A percentile compares a stretch with the other conserved stretches of the same genome.
Evolutionary conservation across 108 stramenopile species (phyloP).

Genomic region (Pseudonitzschia pungens): DNA sequence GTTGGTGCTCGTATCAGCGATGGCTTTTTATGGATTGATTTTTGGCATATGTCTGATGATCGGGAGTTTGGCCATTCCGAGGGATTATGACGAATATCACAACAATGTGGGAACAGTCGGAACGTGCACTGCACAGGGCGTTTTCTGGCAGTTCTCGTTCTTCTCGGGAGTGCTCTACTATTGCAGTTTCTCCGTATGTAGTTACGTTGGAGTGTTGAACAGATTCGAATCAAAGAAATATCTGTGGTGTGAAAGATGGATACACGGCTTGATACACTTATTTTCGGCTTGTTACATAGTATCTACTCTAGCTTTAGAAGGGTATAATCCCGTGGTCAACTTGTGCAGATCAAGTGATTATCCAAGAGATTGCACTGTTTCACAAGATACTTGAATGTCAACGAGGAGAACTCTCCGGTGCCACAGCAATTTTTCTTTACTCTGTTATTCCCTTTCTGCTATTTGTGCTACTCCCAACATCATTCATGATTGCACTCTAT

Average conservation of each 20-base stretch:
- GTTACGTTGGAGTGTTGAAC: background rate
- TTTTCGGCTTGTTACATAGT: background rate
- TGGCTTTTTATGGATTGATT: slow-evolving; percentile 5
- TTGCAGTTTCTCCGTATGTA: background rate
- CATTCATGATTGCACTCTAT: background rate
- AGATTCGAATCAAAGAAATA: slow-evolving; percentile 2
- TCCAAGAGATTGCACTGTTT: background rate
- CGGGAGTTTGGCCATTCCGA: slow-evolving; percentile 5
- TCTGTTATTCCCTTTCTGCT: background rate
- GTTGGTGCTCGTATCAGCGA: background rate
- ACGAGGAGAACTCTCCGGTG: background rate
- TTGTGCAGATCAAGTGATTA: background rate
- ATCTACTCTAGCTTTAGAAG: background rate
- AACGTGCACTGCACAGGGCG: slow-evolving; percentile 13
- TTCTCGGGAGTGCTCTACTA: background rate
- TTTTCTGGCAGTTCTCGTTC: background rate
- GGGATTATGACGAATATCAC: background rate
- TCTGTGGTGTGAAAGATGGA: slow-evolving; percentile 17
- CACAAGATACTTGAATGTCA: background rate
- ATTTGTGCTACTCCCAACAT: background rate
- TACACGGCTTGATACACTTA: slow-evolving; percentile 1
- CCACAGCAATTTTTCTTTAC: background rate
- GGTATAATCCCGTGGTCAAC: background rate
- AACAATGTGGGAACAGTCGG: background rate
- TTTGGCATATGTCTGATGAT: background rate